Evolutionary conservation across 2,329 filamentous ascomycete genomes (phyloP).

Genomic region (Hortaea werneckii): DNA sequence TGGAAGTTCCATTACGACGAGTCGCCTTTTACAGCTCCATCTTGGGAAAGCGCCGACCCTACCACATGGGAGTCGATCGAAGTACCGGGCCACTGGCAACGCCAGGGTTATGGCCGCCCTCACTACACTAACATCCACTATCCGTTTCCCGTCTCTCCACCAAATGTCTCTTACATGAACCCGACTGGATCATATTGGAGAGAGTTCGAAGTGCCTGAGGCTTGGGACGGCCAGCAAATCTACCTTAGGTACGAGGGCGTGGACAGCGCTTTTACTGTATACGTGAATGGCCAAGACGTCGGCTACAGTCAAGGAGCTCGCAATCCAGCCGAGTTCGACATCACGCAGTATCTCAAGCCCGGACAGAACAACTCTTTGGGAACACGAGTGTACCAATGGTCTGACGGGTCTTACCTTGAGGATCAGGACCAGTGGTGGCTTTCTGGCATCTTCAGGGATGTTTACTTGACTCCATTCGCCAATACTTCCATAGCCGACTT

Average conservation of each 20-base stretch:
- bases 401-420: slow-evolving; percentile 44
- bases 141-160: slow-evolving; percentile 46
- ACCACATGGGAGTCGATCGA: slow-evolving; percentile 42
- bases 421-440: slow-evolving; percentile 16
- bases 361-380: slow-evolving; percentile 45
- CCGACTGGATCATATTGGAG: slow-evolving; percentile 54
- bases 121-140: slow-evolving; percentile 61
- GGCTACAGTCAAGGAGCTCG: slow-evolving; percentile 61
- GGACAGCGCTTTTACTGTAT: slow-evolving; percentile 61
- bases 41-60: slow-evolving; percentile 24
- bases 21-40: slow-evolving; percentile 27
- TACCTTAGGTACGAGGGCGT: slow-evolving; percentile 61
- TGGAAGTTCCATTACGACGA: slow-evolving; percentile 32
- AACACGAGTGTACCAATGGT: slow-evolving; percentile 62
- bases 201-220: slow-evolving; percentile 43
- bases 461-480: slow-evolving; percentile 50
- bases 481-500: slow-evolving; percentile 33
- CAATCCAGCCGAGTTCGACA: slow-evolving; percentile 61
- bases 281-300: slow-evolving; percentile 53
- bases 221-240: slow-evolving; percentile 41
- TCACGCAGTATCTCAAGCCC: slow-evolving; percentile 42
- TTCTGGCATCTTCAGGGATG: slow-evolving; percentile 54
- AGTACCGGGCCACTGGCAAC: slow-evolving; percentile 57
- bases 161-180: slow-evolving; percentile 39
- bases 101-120: slow-evolving; percentile 56